These are phyloP conservation scores for Cryphonectria parasitica DNA, from an alignment of 2,329 filamentous ascomycete species.

Conservation along the genomic window DNA sequence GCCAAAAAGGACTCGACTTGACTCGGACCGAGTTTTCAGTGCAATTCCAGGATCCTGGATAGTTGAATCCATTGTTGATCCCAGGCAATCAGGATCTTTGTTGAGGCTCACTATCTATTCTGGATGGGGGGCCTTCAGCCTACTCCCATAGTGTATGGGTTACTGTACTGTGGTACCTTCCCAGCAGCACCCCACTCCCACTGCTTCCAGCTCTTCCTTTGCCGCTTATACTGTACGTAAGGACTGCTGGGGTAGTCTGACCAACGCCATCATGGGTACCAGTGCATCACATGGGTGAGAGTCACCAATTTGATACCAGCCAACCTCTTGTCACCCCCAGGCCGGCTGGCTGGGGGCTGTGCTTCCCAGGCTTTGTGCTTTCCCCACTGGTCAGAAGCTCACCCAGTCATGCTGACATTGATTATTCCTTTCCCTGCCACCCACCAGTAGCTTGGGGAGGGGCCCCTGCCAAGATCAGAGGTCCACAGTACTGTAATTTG, in stretches of 20 bases:
- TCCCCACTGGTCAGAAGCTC: not conserved
- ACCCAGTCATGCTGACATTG: slow-evolving; percentile 24
- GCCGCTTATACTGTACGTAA: not conserved
- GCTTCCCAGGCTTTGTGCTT: slow-evolving; percentile 8
- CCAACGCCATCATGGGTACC: not conserved
- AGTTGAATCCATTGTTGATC: not conserved
- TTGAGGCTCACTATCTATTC: not conserved
- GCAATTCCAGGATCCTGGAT: slow-evolving; percentile 14
- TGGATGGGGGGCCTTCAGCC: not conserved
- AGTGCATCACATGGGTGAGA: not conserved
- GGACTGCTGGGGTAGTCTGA: not conserved
- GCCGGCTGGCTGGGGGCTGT: not conserved
- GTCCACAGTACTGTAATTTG: slow-evolving; percentile 18
- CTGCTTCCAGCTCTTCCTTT: not conserved
- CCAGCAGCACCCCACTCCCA: not conserved
- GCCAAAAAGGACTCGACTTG: not conserved
- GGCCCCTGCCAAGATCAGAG: slow-evolving; percentile 11
- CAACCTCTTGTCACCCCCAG: not conserved
- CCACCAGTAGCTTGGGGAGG: slow-evolving; percentile 5
- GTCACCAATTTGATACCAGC: not conserved
- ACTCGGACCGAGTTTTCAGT: not conserved
- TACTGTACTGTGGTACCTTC: not conserved
- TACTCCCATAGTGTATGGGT: not conserved
- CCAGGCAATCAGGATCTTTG: not conserved
- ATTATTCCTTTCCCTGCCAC: slow-evolving; percentile 2